Conservation (phyloP, 495 filamentous ascomycete genomes). For the Xylaria scruposa region DNA sequence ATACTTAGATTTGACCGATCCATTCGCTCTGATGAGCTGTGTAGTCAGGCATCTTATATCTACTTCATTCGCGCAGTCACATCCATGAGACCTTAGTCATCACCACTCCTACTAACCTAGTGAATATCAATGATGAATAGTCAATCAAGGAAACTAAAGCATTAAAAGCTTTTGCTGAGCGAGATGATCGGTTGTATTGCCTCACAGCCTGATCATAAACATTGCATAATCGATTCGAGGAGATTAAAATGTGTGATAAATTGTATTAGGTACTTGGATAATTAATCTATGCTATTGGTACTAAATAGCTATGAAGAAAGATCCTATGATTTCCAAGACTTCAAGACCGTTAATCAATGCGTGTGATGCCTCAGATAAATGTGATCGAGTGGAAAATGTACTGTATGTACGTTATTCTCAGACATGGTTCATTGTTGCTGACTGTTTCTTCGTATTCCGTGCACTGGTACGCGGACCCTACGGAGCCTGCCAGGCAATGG, state of each 20-base stretch:
- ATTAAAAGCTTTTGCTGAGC: not conserved
- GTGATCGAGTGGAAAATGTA: not conserved
- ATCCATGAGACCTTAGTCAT: not conserved
- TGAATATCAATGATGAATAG: not conserved
- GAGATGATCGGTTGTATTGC: not conserved
- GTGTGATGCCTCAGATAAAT: not conserved
- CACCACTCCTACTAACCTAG: too few relatives aligned
- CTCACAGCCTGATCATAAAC: not conserved
- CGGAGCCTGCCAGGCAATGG: not conserved
- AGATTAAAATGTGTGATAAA: not conserved
- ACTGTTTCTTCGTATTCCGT: conserved; percentile 3
- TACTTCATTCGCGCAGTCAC: not conserved
- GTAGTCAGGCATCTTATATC: not conserved
- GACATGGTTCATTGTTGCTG: not conserved
- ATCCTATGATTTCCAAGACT: not conserved
- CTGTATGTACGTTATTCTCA: not conserved
- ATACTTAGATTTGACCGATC: not conserved
- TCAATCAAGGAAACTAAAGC: not conserved
- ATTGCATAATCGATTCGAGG: not conserved
- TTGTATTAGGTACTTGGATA: not conserved
- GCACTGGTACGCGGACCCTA: not conserved
- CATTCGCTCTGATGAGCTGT: not conserved
- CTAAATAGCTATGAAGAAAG: not conserved
- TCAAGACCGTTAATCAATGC: not conserved
- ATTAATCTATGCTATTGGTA: not conserved